Evolutionary conservation across 805 yeast genomes (phyloP).

Genomic region (Gaillardinia entomophila): DNA sequence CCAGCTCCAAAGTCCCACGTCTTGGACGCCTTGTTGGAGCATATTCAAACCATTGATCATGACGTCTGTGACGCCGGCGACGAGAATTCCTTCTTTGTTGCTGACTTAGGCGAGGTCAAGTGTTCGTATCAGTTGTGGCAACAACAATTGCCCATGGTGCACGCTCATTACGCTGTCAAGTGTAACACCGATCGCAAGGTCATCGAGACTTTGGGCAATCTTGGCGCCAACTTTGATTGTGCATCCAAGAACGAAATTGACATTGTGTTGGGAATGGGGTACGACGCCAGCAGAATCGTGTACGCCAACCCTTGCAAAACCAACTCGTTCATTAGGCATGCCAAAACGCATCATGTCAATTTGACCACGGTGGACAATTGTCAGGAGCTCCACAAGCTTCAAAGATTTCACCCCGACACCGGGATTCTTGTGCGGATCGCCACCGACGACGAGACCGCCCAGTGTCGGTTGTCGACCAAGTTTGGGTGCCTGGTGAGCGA

Average conservation of each 20-base stretch:
- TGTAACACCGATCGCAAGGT: slow-evolving; percentile 75
- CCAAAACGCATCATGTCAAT: slow-evolving; percentile 48
- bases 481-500: slow-evolving; percentile 71
- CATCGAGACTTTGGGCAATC: slow-evolving; percentile 46
- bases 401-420: slow-evolving; percentile 61
- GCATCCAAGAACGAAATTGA: slow-evolving; percentile 86
- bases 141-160: slow-evolving; percentile 59
- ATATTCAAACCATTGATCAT: slow-evolving; percentile 42
- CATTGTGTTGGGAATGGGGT: slow-evolving; percentile 54
- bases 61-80: slow-evolving; percentile 66
- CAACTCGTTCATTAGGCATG: slow-evolving; percentile 72
- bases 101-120: slow-evolving; percentile 71
- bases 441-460: slow-evolving; percentile 85
- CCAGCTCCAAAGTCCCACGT: too few relatives aligned
- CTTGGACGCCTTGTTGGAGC: slow-evolving; percentile 28
- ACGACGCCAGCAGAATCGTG: slow-evolving; percentile 60
- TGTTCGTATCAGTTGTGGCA: slow-evolving; percentile 64
- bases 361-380: slow-evolving; percentile 86
- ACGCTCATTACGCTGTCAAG: slow-evolving; percentile 92
- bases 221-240: slow-evolving; percentile 85
- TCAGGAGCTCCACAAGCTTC: slow-evolving; percentile 76
- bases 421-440: slow-evolving; percentile 71
- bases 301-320: slow-evolving; percentile 95
- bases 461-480: slow-evolving; percentile 80
- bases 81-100: slow-evolving; percentile 83